phyloP scores from a whole-genome alignment of 257 asterid genomes.

The Pogostemon cablin region DNA sequence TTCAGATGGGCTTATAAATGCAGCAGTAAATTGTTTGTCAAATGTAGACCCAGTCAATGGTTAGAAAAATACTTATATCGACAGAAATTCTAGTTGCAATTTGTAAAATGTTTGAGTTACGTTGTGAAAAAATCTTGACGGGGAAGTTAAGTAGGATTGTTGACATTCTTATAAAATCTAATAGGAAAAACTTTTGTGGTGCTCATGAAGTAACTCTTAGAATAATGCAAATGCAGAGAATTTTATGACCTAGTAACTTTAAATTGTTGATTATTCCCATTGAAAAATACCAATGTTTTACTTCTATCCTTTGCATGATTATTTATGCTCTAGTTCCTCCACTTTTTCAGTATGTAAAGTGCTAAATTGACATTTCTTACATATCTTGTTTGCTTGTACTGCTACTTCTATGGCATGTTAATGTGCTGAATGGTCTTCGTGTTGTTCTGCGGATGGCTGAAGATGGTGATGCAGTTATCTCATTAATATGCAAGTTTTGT shows the following conservation, averaged over 20 bases:
- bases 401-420: conserved; percentile 11
- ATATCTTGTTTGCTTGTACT: conserved; percentile 16
- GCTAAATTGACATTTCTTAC: neutral
- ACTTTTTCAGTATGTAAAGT: neutral
- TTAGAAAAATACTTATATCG: conserved; percentile 44
- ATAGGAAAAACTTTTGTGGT: conserved; percentile 8
- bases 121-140: conserved; percentile 3
- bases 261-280: conserved; percentile 8
- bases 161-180: neutral
- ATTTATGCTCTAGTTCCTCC: conserved; percentile 21
- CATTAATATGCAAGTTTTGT: conserved; percentile 71
- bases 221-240: neutral
- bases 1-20: conserved; percentile 59
- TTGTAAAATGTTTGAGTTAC: neutral
- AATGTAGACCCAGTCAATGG: conserved; percentile 58
- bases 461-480: conserved; percentile 50
- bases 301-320: conserved; percentile 8
- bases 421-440: conserved; percentile 39
- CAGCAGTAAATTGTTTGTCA: conserved; percentile 64
- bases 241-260: conserved; percentile 16
- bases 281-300: conserved; percentile 10
- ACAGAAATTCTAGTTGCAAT: conserved; percentile 22
- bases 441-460: conserved; percentile 51
- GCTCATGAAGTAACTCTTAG: conserved; percentile 18
- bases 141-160: conserved; percentile 17